A percentile compares a stretch with the other conserved stretches of the same genome.
phyloP scores from a whole-genome alignment of 1,284 basidiomycete genomes.

The Ustilago lituana region DNA sequence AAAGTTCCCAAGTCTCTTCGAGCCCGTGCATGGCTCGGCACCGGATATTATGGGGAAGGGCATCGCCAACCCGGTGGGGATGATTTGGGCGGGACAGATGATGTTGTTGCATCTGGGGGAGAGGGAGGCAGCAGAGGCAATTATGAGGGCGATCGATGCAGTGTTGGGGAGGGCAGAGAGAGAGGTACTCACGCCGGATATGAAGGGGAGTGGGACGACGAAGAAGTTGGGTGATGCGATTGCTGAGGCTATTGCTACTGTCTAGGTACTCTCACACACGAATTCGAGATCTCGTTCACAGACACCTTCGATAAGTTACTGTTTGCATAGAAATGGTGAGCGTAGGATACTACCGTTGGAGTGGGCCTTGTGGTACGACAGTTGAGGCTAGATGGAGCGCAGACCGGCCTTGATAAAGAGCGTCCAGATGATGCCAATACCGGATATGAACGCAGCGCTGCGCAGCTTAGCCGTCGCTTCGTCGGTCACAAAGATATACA shows the following conservation, averaged over 20 bases:
- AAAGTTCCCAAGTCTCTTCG: constrained; percentile 70
- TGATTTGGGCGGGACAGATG: constrained; percentile 74
- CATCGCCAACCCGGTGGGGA: constrained; percentile 68
- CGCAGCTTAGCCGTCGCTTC: constrained; percentile 24
- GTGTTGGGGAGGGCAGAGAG: constrained; percentile 48
- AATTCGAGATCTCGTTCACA: not conserved
- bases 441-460: constrained; percentile 22
- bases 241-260: constrained; percentile 21
- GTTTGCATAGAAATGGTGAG: too few species aligned
- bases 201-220: constrained; percentile 44
- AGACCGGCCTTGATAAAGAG: constrained; percentile 47
- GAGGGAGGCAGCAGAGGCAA: constrained; percentile 70
- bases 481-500: constrained; percentile 37
- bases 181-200: constrained; percentile 37
- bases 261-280: constrained; percentile 1
- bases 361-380: too few species aligned
- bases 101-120: constrained; percentile 73
- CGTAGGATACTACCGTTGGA: too few species aligned
- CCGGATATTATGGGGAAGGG: constrained; percentile 42
- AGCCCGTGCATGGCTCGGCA: constrained; percentile 67
- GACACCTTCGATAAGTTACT: not conserved
- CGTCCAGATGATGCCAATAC: constrained; percentile 43
- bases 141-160: constrained; percentile 72
- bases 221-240: constrained; percentile 42
- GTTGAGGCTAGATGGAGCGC: constrained; percentile 16